A percentile compares a stretch with the other conserved stretches of the same genome.
These are phyloP conservation scores for Penicillium canariense DNA, from an alignment of 495 filamentous ascomycete genomes.

Conservation along the genomic window DNA sequence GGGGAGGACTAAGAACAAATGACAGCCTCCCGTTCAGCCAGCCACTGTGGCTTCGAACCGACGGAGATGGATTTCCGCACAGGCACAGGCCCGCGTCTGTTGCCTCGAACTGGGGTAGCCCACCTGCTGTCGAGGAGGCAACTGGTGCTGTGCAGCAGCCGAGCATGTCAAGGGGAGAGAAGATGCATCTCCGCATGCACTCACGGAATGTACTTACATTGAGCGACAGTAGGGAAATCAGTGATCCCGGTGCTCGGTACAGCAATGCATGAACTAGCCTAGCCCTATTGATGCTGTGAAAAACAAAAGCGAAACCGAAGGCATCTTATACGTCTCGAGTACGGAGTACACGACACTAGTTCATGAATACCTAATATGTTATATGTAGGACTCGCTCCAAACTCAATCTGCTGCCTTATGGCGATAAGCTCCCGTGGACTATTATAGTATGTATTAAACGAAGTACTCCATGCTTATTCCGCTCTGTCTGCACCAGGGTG, in stretches of 20 bases:
- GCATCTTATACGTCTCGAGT: too few species aligned
- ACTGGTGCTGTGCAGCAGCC: neutral
- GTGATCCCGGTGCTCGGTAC: slow-evolving; percentile 7
- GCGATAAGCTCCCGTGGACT: slow-evolving; percentile 3
- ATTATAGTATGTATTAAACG: neutral
- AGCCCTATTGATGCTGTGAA: neutral
- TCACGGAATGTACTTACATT: neutral
- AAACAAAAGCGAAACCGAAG: too few species aligned
- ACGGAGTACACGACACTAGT: too few species aligned
- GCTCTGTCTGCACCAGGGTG: neutral
- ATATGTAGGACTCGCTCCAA: slow-evolving; percentile 10
- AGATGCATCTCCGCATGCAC: neutral
- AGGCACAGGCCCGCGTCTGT: slow-evolving; percentile 4
- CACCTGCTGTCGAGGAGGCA: neutral
- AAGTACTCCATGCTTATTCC: neutral
- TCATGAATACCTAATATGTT: too few species aligned
- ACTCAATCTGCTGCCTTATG: slow-evolving; percentile 10
- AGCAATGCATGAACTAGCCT: neutral
- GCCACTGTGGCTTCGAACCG: slow-evolving; percentile 6
- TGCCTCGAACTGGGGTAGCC: slow-evolving; percentile 6
- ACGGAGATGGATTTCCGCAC: slow-evolving; percentile 2
- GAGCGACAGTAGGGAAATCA: neutral
- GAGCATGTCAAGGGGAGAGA: neutral
- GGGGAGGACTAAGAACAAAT: neutral
- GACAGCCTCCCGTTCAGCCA: slow-evolving; percentile 15